Percentiles rank a stretch among this genome's conserved stretches.
These are phyloP conservation scores for Pisolithus sp. DNA, from an alignment of 768 basidiomycete species.

Conservation along the genomic window DNA sequence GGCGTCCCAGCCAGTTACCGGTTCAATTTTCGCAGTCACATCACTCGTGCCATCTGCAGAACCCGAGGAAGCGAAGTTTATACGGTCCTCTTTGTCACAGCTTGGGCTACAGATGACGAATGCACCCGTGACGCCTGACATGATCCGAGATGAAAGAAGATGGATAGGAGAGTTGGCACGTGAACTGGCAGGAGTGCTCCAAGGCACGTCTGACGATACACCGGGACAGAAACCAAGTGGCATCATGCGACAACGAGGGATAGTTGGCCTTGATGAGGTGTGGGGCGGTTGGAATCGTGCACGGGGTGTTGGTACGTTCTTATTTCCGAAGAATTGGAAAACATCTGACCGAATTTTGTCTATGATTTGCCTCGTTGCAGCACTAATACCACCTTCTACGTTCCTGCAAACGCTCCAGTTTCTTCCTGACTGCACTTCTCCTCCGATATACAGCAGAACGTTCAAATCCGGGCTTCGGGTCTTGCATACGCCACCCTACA, in stretches of 20 bases:
- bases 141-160: conserved; percentile 72
- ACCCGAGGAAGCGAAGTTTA: conserved; percentile 80
- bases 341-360: not conserved
- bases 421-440: conserved; percentile 57
- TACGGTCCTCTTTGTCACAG: conserved; percentile 83
- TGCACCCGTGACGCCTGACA: conserved; percentile 81
- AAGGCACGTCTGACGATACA: conserved; percentile 29
- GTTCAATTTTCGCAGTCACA: conserved; percentile 18
- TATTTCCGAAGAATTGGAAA: not conserved
- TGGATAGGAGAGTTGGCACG: conserved; percentile 79
- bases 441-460: conserved; percentile 58
- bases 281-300: conserved; percentile 97
- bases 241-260: conserved; percentile 72
- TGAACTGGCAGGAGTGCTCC: conserved; percentile 74
- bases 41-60: conserved; percentile 41
- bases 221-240: conserved; percentile 32
- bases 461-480: conserved; percentile 74
- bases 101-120: conserved; percentile 76
- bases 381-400: conserved; percentile 84
- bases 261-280: conserved; percentile 85
- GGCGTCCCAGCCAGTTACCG: conserved; percentile 15
- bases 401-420: conserved; percentile 71
- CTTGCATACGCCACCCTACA: conserved; percentile 77
- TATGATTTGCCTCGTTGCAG: conserved; percentile 33
- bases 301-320: conserved; percentile 67